Evolutionary conservation across 225 moss, liverwort and hornwort genomes (phyloP).

Genomic region (Ulota crispa): DNA sequence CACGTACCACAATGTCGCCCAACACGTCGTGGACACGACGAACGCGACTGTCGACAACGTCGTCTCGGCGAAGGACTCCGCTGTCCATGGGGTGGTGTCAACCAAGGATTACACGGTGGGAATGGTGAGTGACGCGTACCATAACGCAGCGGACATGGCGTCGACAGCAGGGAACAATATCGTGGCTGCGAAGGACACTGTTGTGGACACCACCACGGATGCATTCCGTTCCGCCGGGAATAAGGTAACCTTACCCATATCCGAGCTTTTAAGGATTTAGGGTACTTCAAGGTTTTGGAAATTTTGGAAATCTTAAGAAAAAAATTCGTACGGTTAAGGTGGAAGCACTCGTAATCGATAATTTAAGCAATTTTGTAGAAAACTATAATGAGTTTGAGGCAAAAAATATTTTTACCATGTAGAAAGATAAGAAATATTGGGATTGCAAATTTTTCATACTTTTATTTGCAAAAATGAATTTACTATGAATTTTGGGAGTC

Average conservation of each 20-base stretch:
- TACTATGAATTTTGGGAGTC: too few relatives aligned
- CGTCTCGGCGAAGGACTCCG: not conserved
- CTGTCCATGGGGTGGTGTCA: not conserved
- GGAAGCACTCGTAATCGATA: too few relatives aligned
- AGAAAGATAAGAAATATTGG: too few relatives aligned
- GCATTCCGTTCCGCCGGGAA: not conserved
- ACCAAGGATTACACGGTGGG: not conserved
- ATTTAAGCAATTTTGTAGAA: too few relatives aligned
- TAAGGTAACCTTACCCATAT: not conserved
- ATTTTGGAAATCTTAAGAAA: too few relatives aligned
- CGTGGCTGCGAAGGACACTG: not conserved
- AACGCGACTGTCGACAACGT: not conserved
- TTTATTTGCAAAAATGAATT: too few relatives aligned
- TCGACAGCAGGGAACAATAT: not conserved
- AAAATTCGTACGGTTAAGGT: too few relatives aligned
- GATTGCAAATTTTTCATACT: too few relatives aligned
- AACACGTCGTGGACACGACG: constrained; percentile 1
- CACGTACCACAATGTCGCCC: not conserved
- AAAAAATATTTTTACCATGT: too few relatives aligned
- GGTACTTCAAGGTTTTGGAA: too few relatives aligned
- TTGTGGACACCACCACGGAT: not conserved
- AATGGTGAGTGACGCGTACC: constrained; percentile 5
- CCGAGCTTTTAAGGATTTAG: too few relatives aligned
- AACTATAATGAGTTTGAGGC: too few relatives aligned
- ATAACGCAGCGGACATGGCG: not conserved